Evolutionary conservation across 768 basidiomycete genomes (phyloP), one percentile per base, ranked within the genome.

Genomic region (Mycena albidolilacea): DNA sequence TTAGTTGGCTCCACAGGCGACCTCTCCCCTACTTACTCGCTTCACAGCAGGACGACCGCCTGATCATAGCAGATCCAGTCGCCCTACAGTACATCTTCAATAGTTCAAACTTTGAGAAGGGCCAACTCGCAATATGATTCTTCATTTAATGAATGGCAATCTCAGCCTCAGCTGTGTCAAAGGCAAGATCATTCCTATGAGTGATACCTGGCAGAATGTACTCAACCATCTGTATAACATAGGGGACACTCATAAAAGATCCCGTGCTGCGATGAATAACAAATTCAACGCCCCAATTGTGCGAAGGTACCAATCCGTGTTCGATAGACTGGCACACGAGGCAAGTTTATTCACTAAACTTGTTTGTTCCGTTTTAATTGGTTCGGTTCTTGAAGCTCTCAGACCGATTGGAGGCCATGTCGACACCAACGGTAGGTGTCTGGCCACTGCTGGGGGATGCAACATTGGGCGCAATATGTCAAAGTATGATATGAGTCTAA

Each of bases 261-360:
- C 64, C 46, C 69, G 69, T 55, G 35, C 5, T 61, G 69, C 61
- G 3, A 52, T 70, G 21, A 64, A 70, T 30, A 50, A 19, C 37
- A 62, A 62, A 54, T 70, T 70, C 46, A 70, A 61, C 54, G 69
- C 62, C 38, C 41, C 69, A 15, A 62, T 62, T 30, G 69, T 70
- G 5, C 69, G 69, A 50, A 54, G 46, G 35, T 70, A 70, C 43
- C 60, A 43, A 57, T 62, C 69, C 21, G 52, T 37, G 52, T 64
- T 70, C 30, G 60, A 64, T 23, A 54, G 64, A 6, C 19, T 70
- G 8, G 69, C 69, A 8, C 46, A 62, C 55, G 50, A 52, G 52
- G 69, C 37, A 7, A 54, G 69, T 64, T 30, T 30, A 30, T 30
- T 30, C 30, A 30, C 30, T 3, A 3, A 1, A 30, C 30, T 30